These are phyloP conservation scores for Mycena metata DNA, from an alignment of 768 basidiomycete species.

Conservation along the genomic window DNA sequence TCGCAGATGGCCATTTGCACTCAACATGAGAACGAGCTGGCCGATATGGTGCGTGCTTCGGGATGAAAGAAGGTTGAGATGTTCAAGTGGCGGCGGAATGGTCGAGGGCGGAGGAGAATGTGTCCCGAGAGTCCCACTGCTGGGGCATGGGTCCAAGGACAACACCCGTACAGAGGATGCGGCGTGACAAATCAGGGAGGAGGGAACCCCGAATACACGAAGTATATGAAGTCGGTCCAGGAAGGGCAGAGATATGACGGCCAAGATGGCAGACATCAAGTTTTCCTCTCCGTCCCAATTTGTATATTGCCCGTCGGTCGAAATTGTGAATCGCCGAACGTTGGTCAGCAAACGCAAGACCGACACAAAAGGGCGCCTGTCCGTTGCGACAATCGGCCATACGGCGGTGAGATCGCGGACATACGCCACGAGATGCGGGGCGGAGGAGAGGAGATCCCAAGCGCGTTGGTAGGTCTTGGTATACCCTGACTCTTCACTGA, in stretches of 20 bases:
- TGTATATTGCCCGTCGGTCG: neutral
- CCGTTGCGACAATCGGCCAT: neutral
- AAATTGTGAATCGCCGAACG: conserved; percentile 11
- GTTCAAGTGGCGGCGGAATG: neutral
- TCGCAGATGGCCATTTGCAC: neutral
- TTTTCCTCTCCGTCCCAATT: neutral
- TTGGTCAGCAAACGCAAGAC: conserved; percentile 8
- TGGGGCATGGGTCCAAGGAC: neutral
- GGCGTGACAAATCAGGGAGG: conserved; percentile 5
- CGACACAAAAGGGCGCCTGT: neutral
- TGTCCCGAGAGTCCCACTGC: neutral
- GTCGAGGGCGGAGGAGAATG: neutral
- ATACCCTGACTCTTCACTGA: neutral
- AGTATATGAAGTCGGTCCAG: conserved; percentile 15
- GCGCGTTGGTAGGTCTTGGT: conserved; percentile 5
- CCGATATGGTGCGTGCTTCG: neutral
- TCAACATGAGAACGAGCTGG: neutral
- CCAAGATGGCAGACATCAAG: neutral
- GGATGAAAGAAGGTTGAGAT: conserved; percentile 9
- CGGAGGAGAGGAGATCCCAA: neutral
- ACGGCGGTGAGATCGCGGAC: neutral
- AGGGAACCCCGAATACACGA: neutral
- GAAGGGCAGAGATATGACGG: neutral
- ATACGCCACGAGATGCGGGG: conserved; percentile 12
- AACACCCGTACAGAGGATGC: conserved; percentile 4